These are phyloP conservation scores for Pythium brachiatum DNA, from an alignment of 352 stramenopile genomes.

Conservation along the genomic window DNA sequence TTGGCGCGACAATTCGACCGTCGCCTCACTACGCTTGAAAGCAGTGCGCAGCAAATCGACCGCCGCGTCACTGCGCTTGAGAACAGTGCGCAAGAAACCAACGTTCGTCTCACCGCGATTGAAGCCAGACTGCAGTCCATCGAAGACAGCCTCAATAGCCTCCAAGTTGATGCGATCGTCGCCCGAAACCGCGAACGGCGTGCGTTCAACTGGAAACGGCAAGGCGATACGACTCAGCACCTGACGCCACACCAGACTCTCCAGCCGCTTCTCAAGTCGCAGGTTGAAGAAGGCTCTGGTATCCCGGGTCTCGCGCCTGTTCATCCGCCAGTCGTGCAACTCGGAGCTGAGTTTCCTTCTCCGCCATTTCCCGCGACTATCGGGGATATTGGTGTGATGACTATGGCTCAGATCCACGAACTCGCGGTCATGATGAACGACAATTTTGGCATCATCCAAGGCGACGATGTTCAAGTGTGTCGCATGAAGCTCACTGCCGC, in stretches of 20 bases:
- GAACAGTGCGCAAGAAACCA: neutral
- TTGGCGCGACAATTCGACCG: too few relatives aligned
- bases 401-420: slow-evolving; percentile 6
- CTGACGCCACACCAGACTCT: neutral
- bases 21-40: too few relatives aligned
- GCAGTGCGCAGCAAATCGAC: neutral
- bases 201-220: neutral
- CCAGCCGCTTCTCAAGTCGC: neutral
- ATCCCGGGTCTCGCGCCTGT: neutral
- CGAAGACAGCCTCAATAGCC: neutral
- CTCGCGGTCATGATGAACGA: slow-evolving; percentile 10
- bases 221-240: neutral
- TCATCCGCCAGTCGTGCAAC: neutral
- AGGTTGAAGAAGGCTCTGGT: neutral
- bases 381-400: neutral
- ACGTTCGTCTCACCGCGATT: neutral
- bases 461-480: slow-evolving; percentile 1
- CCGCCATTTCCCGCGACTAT: slow-evolving; percentile 23
- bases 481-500: neutral
- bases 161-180: neutral
- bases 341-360: slow-evolving; percentile 16
- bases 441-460: slow-evolving; percentile 11
- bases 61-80: neutral
- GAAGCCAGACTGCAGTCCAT: neutral
- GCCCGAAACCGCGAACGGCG: neutral